Conservation (phyloP, 495 filamentous ascomycete species). For the Annulohypoxylon bovei region DNA sequence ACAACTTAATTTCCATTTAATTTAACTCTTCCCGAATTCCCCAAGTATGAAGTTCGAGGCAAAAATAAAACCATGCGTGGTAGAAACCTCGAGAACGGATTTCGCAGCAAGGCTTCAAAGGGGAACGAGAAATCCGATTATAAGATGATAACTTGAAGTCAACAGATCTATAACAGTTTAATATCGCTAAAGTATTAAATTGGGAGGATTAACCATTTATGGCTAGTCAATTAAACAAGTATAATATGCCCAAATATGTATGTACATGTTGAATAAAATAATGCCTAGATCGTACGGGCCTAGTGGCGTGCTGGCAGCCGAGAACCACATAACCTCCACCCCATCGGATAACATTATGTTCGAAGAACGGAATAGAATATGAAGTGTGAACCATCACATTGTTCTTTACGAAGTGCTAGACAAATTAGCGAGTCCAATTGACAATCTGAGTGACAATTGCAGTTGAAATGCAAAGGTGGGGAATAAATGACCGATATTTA, state of each 20-base stretch:
- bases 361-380: neutral
- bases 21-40: neutral
- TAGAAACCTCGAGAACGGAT: too few species aligned
- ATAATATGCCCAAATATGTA: neutral
- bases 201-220: too few species aligned
- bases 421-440: slow-evolving; percentile 36
- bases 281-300: too few species aligned
- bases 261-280: neutral
- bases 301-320: too few species aligned
- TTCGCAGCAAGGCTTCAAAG: too few species aligned
- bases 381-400: slow-evolving; percentile 9
- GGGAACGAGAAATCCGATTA: too few species aligned
- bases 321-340: neutral
- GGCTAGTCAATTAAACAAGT: neutral
- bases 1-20: neutral
- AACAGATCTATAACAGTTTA: too few species aligned
- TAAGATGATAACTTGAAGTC: too few species aligned
- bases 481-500: slow-evolving; percentile 13
- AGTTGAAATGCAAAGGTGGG: neutral
- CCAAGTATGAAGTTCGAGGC: too few species aligned
- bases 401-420: slow-evolving; percentile 36
- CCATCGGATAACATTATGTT: neutral
- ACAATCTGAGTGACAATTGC: neutral
- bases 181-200: too few species aligned
- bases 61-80: too few species aligned